These are phyloP conservation scores for Irineochytrium annulatum DNA, from an alignment of 192 early-diverging fungal genomes.

Conservation along the genomic window DNA sequence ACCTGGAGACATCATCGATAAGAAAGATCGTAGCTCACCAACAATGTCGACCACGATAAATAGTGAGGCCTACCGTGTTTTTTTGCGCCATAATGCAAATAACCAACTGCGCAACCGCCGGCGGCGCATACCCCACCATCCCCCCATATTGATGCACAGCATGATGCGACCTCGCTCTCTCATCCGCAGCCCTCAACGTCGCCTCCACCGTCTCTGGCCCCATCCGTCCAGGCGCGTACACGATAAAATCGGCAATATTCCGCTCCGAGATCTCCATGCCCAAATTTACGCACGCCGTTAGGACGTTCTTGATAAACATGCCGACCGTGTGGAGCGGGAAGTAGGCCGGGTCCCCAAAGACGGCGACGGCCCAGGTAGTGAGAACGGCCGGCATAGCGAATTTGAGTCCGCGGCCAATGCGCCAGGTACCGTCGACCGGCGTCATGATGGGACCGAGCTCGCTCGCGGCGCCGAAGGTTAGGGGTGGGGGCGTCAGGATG, in stretches of 20 bases:
- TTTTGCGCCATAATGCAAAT: slow-evolving; percentile 28
- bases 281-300: slow-evolving; percentile 53
- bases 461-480: slow-evolving; percentile 8
- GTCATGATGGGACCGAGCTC: slow-evolving; percentile 11
- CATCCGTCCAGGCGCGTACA: slow-evolving; percentile 22
- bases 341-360: slow-evolving; percentile 46
- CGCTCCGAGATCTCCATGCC: slow-evolving; percentile 48
- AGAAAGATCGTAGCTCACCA: background rate
- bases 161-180: background rate
- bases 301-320: slow-evolving; percentile 56
- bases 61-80: slow-evolving; percentile 13
- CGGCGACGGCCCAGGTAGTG: slow-evolving; percentile 62
- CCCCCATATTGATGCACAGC: background rate
- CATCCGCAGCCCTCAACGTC: slow-evolving; percentile 15
- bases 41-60: background rate
- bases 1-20: slow-evolving; percentile 19
- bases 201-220: slow-evolving; percentile 16
- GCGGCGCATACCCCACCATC: slow-evolving; percentile 7
- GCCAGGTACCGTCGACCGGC: slow-evolving; percentile 20
- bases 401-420: slow-evolving; percentile 11
- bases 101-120: slow-evolving; percentile 7
- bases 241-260: slow-evolving; percentile 14
- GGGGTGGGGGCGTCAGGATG: slow-evolving; percentile 14
- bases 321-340: slow-evolving; percentile 37
- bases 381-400: slow-evolving; percentile 48